Evolutionary conservation across 2,329 filamentous ascomycete genomes (phyloP), one percentile per base, ranked within the genome.

Genomic region (Ramichloridium luteum): DNA sequence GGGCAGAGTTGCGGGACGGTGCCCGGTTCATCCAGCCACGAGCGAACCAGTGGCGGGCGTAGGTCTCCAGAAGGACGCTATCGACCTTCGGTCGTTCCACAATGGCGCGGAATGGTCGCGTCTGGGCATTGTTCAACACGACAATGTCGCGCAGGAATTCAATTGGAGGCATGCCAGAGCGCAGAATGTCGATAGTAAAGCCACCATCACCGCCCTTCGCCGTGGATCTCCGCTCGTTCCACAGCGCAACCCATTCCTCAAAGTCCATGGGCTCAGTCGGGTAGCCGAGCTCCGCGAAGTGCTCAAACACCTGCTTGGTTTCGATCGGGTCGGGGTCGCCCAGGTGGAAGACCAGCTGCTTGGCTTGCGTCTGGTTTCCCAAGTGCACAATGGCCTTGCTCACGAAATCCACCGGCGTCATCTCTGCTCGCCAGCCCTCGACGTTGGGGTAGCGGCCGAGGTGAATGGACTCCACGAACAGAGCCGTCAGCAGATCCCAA

Each of bases 351-450:
- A 85, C 58, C 0, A 66, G 65, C 46, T 81, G 77, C 6, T 74
- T 64, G 1, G 66, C 63, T 20, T 75, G 64, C 1, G 60, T 68
- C 36, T 82, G 67, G 43, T 77, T 74, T 25, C 76, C 68, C 13
- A 86, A 67, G 12, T 78, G 72, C 14, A 80, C 61, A 42, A 88
- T 81, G 3, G 79, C 74, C 40, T 74, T 74, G 57, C 75, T 80
- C 36, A 85, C 79, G 47, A 82, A 85, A 55, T 88, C 80, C 10
- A 84, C 81, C 0, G 81, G 80, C 0, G 81, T 85, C 80, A 86
- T 86, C 58, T 88, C 81, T 1, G 79, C 71, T 30, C 76, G 72
- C 81, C 81, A 88, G 25, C 74, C 74, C 30, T 77, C 67, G 3
- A 85, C 74, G 32, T 80, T 67, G 0, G 81, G 80, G 1, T 71